Evolutionary conservation across 805 yeast genomes (phyloP).

Genomic region (Grigorovia jiainica): DNA sequence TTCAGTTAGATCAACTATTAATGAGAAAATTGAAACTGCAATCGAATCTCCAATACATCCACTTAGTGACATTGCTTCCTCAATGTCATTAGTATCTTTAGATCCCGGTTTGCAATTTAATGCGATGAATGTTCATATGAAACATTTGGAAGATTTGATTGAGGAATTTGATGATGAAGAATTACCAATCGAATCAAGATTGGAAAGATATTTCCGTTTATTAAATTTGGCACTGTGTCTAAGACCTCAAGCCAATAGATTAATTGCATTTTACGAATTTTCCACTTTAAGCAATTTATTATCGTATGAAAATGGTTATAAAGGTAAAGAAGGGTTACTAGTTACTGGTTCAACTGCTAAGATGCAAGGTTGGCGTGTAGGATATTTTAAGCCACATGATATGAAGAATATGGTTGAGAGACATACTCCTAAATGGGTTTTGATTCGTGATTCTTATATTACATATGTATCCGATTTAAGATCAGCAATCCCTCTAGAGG

Average conservation of each 20-base stretch:
- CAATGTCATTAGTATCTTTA: slow-evolving; percentile 2
- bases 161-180: slow-evolving; percentile 19
- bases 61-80: neutral
- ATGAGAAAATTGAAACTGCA: slow-evolving; percentile 1
- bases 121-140: slow-evolving; percentile 16
- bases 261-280: slow-evolving; percentile 81
- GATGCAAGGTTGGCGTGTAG: slow-evolving; percentile 92
- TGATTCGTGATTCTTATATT: slow-evolving; percentile 75
- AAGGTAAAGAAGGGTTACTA: slow-evolving; percentile 84
- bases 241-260: slow-evolving; percentile 70
- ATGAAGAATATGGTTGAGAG: slow-evolving; percentile 81
- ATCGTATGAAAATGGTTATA: slow-evolving; percentile 69
- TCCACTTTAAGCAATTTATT: slow-evolving; percentile 80
- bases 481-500: slow-evolving; percentile 84
- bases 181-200: slow-evolving; percentile 25
- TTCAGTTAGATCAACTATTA: neutral
- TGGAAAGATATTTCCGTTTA: slow-evolving; percentile 61
- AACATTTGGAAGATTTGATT: slow-evolving; percentile 23
- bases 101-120: slow-evolving; percentile 6
- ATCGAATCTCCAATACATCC: neutral
- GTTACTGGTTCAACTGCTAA: slow-evolving; percentile 74
- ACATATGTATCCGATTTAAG: slow-evolving; percentile 78
- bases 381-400: slow-evolving; percentile 74
- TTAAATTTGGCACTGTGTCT: slow-evolving; percentile 52
- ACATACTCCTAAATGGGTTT: slow-evolving; percentile 86